These are phyloP conservation scores for Sporopachydermia quercuum DNA, from an alignment of 805 yeast species.

Conservation along the genomic window DNA sequence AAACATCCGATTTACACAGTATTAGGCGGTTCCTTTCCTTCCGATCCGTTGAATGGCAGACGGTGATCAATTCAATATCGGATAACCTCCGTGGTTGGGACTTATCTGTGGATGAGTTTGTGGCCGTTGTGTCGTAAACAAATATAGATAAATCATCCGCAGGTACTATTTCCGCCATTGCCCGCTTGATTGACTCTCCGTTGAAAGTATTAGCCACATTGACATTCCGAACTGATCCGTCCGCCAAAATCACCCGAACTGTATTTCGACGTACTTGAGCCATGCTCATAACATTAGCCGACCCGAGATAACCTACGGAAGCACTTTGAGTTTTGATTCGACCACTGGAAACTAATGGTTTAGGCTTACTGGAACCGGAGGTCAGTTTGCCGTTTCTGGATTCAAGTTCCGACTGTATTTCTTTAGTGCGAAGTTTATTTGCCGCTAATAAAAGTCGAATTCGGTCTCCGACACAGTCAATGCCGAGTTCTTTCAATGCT, in stretches of 20 bases:
- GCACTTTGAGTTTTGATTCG: conserved; percentile 5
- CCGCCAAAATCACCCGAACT: background rate
- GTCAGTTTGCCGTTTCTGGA: background rate
- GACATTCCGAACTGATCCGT: background rate
- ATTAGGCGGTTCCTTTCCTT: conserved; percentile 57
- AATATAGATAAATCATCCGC: conserved; percentile 24
- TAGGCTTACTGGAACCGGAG: no score
- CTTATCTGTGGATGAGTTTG: no score
- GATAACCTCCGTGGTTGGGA: conserved; percentile 34
- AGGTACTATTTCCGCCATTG: conserved; percentile 34
- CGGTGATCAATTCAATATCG: conserved; percentile 70
- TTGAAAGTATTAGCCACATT: conserved; percentile 26
- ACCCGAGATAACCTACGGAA: background rate
- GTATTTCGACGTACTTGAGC: background rate
- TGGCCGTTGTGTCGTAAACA: conserved; percentile 46
- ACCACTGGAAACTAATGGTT: no score
- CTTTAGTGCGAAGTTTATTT: conserved; percentile 15
- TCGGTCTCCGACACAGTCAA: conserved; percentile 73
- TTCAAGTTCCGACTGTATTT: background rate
- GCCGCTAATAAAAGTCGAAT: conserved; percentile 44
- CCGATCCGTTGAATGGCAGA: conserved; percentile 64
- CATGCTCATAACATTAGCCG: background rate
- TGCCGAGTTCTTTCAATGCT: conserved; percentile 58
- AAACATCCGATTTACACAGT: conserved; percentile 46
- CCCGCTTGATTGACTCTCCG: conserved; percentile 62